phyloP scores from a whole-genome alignment of 2,329 filamentous ascomycete genomes.

The Phyllosticta capitalensis region DNA sequence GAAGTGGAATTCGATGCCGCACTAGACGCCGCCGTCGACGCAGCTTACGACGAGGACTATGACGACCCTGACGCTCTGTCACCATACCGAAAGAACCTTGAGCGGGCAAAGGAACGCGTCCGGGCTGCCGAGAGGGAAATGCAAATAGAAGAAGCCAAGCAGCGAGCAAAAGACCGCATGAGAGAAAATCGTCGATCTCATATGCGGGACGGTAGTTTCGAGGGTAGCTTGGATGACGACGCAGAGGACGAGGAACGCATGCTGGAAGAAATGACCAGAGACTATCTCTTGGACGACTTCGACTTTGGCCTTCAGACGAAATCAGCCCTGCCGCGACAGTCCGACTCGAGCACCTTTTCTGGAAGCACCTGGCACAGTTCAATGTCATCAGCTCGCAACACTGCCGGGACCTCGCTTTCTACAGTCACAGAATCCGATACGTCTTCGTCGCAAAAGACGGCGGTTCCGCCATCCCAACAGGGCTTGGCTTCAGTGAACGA shows the following conservation, averaged over 20 bases:
- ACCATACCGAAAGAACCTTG: slow-evolving; percentile 46
- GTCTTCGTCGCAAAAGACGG: slow-evolving; percentile 12
- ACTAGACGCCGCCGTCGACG: slow-evolving; percentile 88
- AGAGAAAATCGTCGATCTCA: slow-evolving; percentile 38
- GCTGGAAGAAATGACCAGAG: slow-evolving; percentile 79
- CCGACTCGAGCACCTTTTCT: slow-evolving; percentile 72
- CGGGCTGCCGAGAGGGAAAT: slow-evolving; percentile 64
- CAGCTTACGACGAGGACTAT: slow-evolving; percentile 82
- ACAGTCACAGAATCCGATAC: slow-evolving; percentile 54
- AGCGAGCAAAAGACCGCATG: slow-evolving; percentile 43
- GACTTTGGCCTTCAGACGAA: slow-evolving; percentile 61
- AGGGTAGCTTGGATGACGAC: slow-evolving; percentile 19
- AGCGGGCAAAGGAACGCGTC: slow-evolving; percentile 66
- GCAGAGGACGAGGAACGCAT: slow-evolving; percentile 42
- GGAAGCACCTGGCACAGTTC: slow-evolving; percentile 70
- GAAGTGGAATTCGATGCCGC: slow-evolving; percentile 91
- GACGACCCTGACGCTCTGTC: slow-evolving; percentile 34
- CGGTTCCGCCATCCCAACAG: slow-evolving; percentile 12
- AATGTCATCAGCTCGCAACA: slow-evolving; percentile 60
- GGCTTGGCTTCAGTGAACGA: not conserved
- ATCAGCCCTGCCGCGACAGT: slow-evolving; percentile 63
- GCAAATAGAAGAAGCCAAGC: slow-evolving; percentile 50
- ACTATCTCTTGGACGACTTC: slow-evolving; percentile 75
- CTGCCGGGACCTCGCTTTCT: slow-evolving; percentile 57
- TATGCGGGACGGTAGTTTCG: slow-evolving; percentile 23